phyloP scores from a whole-genome alignment of 2,329 filamentous ascomycete genomes.

The Ophiosphaerella korrae region DNA sequence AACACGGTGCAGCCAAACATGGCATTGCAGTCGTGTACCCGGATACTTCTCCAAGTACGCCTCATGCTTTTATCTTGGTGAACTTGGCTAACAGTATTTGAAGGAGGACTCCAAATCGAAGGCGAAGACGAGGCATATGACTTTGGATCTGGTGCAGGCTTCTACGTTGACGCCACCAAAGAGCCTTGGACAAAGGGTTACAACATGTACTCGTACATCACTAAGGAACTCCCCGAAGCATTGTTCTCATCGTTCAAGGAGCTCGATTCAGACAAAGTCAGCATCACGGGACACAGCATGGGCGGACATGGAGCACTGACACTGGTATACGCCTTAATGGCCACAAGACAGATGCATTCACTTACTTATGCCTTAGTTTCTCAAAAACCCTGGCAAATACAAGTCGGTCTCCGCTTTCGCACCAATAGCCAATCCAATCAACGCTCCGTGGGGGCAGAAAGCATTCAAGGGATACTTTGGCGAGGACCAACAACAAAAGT shows the following conservation, averaged over 20 bases:
- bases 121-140: constrained; percentile 90
- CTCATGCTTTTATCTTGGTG: background rate
- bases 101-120: constrained; percentile 74
- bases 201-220: constrained; percentile 93
- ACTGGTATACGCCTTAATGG: constrained; percentile 54
- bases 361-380: constrained; percentile 59
- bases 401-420: constrained; percentile 88
- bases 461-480: constrained; percentile 92
- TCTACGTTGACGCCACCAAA: constrained; percentile 87
- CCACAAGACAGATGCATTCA: background rate
- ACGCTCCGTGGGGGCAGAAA: constrained; percentile 94
- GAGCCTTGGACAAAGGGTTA: constrained; percentile 79
- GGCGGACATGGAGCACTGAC: constrained; percentile 95
- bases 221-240: constrained; percentile 79
- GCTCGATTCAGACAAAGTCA: constrained; percentile 73
- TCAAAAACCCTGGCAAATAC: constrained; percentile 90
- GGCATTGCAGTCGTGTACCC: constrained; percentile 94
- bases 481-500: constrained; percentile 70
- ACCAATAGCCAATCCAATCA: constrained; percentile 83
- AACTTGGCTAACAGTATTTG: constrained; percentile 17
- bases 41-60: constrained; percentile 85
- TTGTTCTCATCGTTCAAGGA: constrained; percentile 74
- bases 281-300: constrained; percentile 95
- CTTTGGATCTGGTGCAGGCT: constrained; percentile 89
- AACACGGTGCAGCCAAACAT: constrained; percentile 76